Evolutionary conservation across 352 stramenopile species (phyloP), one percentile per base, ranked within the genome.

Genomic region (Phytopythium vexans): DNA sequence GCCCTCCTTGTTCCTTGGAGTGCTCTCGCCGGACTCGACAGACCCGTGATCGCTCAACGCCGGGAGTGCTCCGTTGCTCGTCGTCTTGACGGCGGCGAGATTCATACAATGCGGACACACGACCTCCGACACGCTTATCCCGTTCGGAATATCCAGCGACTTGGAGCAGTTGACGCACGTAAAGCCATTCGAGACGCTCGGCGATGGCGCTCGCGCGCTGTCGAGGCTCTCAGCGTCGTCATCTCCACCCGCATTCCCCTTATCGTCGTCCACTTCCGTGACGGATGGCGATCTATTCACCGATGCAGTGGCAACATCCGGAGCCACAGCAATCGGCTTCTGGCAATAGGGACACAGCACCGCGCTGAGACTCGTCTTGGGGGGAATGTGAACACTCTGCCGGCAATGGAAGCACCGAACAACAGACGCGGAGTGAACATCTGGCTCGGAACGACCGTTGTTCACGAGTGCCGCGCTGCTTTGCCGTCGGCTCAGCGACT

Each of bases 21-120:
- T 55, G 44, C 57, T 76, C 8, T 65, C 56, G 2, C 66, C 67
- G 8, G 62, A 72, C 41, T 79, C 68, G 8, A 72, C 51, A 3
- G 67, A 76, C 43, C 68, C 70, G 8, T 71, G 59, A 10, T 54
- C 69, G 14, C 27, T 58, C 35, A 74, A 61, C 11, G 56, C 61
- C 56, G 72, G 53, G 12, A 65, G 46, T 16, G 65, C 51, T 12
- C 43, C 56, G 34, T 64, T 50, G 38, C 36, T 68, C 21, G 60
- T 73, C 60, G 74, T 81, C 45, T 63, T 75, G 21, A 83, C 68
- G 0, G 72, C 68, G 6, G 74, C 74, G 9, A 81, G 77, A 27
- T 85, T 70, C 32, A 77, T 70, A 36, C 80, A 90, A 52, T 88
- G 75, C 14, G 80, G 80, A 45, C 80, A 90, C 14, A 81, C 74